Evolutionary conservation across 140 eudicot species (phyloP).

Genomic region (Senecio squalidus): DNA sequence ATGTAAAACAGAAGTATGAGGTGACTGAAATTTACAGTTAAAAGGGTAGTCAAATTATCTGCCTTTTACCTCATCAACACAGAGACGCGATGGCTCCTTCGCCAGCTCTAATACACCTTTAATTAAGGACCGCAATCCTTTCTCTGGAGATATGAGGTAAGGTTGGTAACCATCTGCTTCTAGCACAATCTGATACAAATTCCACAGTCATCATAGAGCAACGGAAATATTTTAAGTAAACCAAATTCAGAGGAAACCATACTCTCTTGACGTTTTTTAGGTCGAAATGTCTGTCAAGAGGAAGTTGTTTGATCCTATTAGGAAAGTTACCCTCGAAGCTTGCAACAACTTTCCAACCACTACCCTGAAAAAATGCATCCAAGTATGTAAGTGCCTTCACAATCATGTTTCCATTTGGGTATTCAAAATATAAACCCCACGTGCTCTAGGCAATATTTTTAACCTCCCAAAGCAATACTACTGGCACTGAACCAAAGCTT

Average conservation of each 20-base stretch:
- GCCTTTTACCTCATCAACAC: slow-evolving; percentile 90
- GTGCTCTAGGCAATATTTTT: background rate
- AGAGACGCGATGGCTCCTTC: slow-evolving; percentile 93
- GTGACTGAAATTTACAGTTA: background rate
- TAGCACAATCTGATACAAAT: slow-evolving; percentile 72
- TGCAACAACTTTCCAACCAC: slow-evolving; percentile 97
- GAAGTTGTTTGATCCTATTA: slow-evolving; percentile 92
- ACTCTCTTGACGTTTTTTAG: slow-evolving; percentile 96
- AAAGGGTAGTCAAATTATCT: slow-evolving; percentile 6
- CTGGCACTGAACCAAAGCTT: background rate
- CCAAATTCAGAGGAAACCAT: slow-evolving; percentile 6
- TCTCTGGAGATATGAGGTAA: slow-evolving; percentile 97
- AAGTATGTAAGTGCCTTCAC: background rate
- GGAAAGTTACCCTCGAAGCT: slow-evolving; percentile 98
- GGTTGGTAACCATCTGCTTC: slow-evolving; percentile 99
- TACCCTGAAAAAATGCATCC: slow-evolving; percentile 55
- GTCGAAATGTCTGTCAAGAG: slow-evolving; percentile 94
- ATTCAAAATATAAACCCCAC: background rate
- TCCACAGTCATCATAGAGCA: slow-evolving; percentile 8
- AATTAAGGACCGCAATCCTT: slow-evolving; percentile 89
- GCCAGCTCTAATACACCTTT: slow-evolving; percentile 79
- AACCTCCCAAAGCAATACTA: background rate
- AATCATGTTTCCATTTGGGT: background rate
- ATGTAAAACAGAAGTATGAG: background rate
- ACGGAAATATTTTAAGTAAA: background rate